These are phyloP conservation scores for Boeremia exigua DNA, from an alignment of 2,329 filamentous ascomycete genomes.

Conservation along the genomic window DNA sequence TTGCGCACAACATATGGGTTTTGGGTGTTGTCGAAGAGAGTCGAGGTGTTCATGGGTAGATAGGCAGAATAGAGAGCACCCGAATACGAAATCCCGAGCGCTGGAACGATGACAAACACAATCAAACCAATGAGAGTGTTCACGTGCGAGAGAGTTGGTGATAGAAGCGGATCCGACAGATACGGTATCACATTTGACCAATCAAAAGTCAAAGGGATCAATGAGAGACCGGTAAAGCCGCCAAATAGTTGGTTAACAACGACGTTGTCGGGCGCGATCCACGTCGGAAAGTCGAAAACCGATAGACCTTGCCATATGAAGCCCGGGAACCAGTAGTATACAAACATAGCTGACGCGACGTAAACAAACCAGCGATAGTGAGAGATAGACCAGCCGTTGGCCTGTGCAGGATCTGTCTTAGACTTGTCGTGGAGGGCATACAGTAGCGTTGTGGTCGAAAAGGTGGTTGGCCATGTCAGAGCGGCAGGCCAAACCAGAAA, in stretches of 20 bases:
- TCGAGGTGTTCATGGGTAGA: constrained; percentile 58
- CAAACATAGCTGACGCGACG: constrained; percentile 26
- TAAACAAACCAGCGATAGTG: constrained; percentile 32
- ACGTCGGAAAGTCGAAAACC: constrained; percentile 35
- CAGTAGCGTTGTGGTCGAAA: constrained; percentile 18
- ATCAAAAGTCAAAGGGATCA: constrained; percentile 35
- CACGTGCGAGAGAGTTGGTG: constrained; percentile 62
- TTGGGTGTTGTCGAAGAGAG: constrained; percentile 75
- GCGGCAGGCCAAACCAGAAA: constrained; percentile 8
- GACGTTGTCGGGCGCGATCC: constrained; percentile 34
- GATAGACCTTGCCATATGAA: constrained; percentile 20
- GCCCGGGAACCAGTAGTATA: constrained; percentile 39
- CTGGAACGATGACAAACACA: constrained; percentile 64
- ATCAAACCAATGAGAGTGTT: constrained; percentile 72
- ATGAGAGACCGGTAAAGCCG: constrained; percentile 26
- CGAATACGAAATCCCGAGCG: constrained; percentile 68
- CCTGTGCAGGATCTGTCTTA: constrained; percentile 25
- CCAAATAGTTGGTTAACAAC: constrained; percentile 39
- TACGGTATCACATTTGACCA: constrained; percentile 30
- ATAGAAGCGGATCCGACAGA: constrained; percentile 23
- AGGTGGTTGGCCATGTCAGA: constrained; percentile 1
- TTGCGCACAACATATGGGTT: constrained; percentile 67
- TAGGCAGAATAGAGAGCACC: constrained; percentile 69
- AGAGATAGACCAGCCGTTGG: constrained; percentile 33
- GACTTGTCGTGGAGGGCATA: constrained; percentile 34